Evolutionary conservation across 208 protist genomes (phyloP).

Genomic region (Leishmania major): DNA sequence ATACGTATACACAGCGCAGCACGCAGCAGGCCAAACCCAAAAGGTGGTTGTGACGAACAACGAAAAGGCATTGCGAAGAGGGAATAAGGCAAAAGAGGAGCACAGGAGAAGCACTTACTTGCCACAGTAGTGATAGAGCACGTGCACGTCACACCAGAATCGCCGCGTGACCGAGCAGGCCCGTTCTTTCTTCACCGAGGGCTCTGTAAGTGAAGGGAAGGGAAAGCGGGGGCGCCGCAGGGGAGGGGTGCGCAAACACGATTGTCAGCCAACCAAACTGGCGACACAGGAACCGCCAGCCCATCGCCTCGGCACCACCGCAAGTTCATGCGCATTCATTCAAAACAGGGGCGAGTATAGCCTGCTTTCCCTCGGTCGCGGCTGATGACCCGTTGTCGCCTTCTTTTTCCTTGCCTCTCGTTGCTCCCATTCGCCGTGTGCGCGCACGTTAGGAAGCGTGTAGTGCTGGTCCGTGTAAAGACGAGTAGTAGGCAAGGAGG

Average conservation of each 20-base stretch:
- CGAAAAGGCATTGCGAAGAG: neutral
- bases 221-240: neutral
- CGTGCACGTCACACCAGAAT: neutral
- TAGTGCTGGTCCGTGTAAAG: neutral
- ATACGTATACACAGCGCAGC: too few species aligned
- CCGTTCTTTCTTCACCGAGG: neutral
- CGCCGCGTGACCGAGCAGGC: neutral
- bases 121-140: neutral
- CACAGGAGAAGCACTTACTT: neutral
- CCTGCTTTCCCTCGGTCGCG: neutral
- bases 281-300: neutral
- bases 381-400: neutral
- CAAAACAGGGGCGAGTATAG: neutral
- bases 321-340: neutral
- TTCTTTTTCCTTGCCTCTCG: neutral
- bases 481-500: neutral
- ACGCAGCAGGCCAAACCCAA: neutral
- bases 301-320: neutral
- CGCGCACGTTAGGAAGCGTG: too few species aligned
- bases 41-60: neutral
- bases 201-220: neutral
- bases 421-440: neutral
- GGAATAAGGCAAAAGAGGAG: neutral
- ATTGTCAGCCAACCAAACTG: neutral
- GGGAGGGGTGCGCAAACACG: neutral